Evolutionary conservation across 2,329 filamentous ascomycete genomes (phyloP).

Genomic region (Fusarium brachygibbosum): DNA sequence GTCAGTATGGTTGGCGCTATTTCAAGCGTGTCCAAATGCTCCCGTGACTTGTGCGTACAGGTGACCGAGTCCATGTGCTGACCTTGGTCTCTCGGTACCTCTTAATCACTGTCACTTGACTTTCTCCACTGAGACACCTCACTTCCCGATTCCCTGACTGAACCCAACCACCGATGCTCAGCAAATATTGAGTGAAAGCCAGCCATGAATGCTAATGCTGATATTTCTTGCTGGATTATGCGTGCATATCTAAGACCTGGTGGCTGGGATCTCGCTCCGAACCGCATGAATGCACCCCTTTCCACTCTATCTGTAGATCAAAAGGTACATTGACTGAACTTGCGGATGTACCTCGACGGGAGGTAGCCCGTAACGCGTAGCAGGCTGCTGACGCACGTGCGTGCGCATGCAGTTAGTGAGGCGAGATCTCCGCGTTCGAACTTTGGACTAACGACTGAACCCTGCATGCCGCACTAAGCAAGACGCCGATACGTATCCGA

Average conservation of each 20-base stretch:
- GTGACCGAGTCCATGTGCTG: constrained; percentile 20
- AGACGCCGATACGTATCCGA: constrained; percentile 18
- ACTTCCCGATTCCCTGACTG: not conserved
- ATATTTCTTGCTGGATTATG: not conserved
- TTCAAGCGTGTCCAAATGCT: not conserved
- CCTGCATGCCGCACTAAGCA: constrained; percentile 16
- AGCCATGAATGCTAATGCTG: not conserved
- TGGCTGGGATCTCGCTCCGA: constrained; percentile 21
- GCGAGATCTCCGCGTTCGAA: constrained; percentile 25
- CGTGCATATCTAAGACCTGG: constrained; percentile 5
- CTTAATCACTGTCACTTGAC: constrained; percentile 27
- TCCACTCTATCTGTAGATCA: not conserved
- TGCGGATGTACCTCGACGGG: constrained; percentile 12
- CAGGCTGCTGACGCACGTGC: not conserved
- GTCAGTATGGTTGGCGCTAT: constrained; percentile 2
- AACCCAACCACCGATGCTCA: not conserved
- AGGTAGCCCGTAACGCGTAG: constrained; percentile 28
- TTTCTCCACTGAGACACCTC: constrained; percentile 9
- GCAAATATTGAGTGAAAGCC: not conserved
- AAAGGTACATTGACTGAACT: constrained; percentile 13
- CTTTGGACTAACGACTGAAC: constrained; percentile 4
- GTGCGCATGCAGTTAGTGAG: constrained; percentile 22
- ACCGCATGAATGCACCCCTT: constrained; percentile 5
- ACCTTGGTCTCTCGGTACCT: constrained; percentile 8
- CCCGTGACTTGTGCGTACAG: constrained; percentile 30